Base-by-base conservation (phyloP, 805 yeast species). In the Hanseniaspora clermontiae region DNA sequence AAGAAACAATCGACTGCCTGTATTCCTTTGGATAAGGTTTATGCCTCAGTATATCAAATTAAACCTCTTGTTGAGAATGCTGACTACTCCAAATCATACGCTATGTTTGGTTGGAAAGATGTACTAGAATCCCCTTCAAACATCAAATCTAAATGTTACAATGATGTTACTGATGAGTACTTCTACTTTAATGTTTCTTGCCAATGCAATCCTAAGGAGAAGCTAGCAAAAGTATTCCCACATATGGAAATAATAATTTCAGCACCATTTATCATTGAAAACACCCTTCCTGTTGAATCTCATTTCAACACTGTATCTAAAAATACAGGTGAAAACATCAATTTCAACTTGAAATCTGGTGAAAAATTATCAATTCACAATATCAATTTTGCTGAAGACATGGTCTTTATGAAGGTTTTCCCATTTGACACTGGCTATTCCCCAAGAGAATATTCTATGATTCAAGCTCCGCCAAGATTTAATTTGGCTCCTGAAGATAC, bases 231-330 rank as follows among this genome's bases (percentile, higher is more conserved):
- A 58, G 76, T 86, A 1, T 95, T 87, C 64, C 98, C 98, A 0
- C 93, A 87, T 63, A 77, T 91, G 86, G 77, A 74, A 9, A 70
- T 93, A 27, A 76, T 81, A 4, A 70, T 93, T 7, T 81, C 93
- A 0, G 87, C 97, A 0, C 97, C 98, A 0, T 69, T 93, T 48
- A 87, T 86, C 61, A 74, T 93, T 58, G 89, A 86, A 61, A 93
- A 93, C 64, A 71, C 88, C 52, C 67, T 95, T 51, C 97, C 99
- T 0, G 85, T 77, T 65, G 95, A 87, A 62, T 68, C 91, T 46
- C 74, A 78, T 19, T 88, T 84, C 69, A 74, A 84, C 57, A 74
- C 93, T 14, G 85, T 84, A 67, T 93, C 89, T 66, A 86, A 87
- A 63, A 81, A 80, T 20, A 73, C 81, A 38, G 77, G 77, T 54